Percentiles rank a stretch among this genome's conserved stretches.
phyloP scores from a whole-genome alignment of 2,329 filamentous ascomycete genomes.

The Beauveria brongniartii region DNA sequence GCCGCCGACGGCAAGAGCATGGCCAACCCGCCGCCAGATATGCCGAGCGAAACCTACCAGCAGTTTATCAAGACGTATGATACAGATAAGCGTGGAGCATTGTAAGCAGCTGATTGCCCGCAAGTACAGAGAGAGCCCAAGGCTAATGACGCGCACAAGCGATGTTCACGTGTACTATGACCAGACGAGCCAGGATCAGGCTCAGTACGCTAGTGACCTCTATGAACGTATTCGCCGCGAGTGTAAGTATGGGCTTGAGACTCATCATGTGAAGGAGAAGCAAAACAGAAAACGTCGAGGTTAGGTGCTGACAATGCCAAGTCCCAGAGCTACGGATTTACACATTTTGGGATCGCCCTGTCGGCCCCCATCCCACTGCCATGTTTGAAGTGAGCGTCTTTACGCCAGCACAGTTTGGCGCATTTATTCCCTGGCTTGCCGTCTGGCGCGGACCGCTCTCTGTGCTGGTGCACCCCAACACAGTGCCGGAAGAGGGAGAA shows the following conservation, averaged over 20 bases:
- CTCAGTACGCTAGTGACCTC: constrained; percentile 60
- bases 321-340: constrained; percentile 84
- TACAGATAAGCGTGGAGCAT: constrained; percentile 60
- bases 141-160: constrained; percentile 24
- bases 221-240: constrained; percentile 74
- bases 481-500: constrained; percentile 36
- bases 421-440: constrained; percentile 78
- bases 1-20: constrained; percentile 70
- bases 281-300: not conserved
- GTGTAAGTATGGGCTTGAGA: constrained; percentile 41
- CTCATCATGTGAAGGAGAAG: not conserved
- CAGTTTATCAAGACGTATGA: constrained; percentile 60
- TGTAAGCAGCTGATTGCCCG: constrained; percentile 39
- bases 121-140: not conserved
- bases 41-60: constrained; percentile 60
- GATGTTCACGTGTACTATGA: constrained; percentile 84
- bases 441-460: constrained; percentile 75
- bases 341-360: constrained; percentile 62
- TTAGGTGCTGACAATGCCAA: constrained; percentile 24
- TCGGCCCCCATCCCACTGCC: constrained; percentile 74
- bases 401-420: constrained; percentile 79
- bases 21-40: constrained; percentile 54
- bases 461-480: constrained; percentile 77
- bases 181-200: constrained; percentile 53
- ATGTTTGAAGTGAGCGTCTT: constrained; percentile 95